Conservation (phyloP, 306 rosid species). For the Crataegus laevigata region DNA sequence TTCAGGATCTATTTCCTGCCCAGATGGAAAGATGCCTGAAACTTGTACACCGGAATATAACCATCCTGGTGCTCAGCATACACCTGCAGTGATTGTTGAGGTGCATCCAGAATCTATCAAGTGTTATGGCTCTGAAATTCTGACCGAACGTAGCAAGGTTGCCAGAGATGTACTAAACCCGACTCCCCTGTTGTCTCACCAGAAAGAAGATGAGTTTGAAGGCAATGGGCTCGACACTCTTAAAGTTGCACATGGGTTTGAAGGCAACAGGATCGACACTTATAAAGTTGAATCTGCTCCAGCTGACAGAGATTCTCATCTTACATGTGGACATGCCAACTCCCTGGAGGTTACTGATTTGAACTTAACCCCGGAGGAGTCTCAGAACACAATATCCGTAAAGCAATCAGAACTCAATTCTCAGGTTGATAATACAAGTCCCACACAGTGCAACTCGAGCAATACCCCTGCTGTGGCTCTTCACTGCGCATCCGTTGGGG, state of each 20-base stretch:
- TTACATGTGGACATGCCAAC: conserved; percentile 17
- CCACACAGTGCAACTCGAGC: conserved; percentile 27
- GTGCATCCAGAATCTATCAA: conserved; percentile 6
- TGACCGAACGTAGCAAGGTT: conserved; percentile 13
- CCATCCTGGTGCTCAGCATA: conserved; percentile 14
- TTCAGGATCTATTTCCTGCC: neutral
- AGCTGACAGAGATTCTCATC: neutral
- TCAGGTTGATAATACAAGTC: conserved; percentile 30
- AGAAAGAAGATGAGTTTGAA: conserved; percentile 13
- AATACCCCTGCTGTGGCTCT: conserved; percentile 31
- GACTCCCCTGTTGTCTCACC: conserved; percentile 3
- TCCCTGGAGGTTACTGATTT: conserved; percentile 13
- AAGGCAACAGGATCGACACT: neutral
- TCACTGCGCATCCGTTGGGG: conserved; percentile 38
- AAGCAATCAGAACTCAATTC: conserved; percentile 25
- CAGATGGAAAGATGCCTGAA: conserved; percentile 10
- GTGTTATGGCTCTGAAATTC: neutral
- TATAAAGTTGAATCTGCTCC: neutral
- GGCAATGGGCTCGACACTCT: neutral
- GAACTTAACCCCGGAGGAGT: conserved; percentile 10
- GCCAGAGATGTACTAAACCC: conserved; percentile 17
- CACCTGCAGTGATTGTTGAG: conserved; percentile 6
- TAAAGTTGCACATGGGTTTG: conserved; percentile 5
- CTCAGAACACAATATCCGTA: neutral
- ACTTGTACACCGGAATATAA: conserved; percentile 14